phyloP scores from a whole-genome alignment of 768 basidiomycete species.

The Suillus plorans region DNA sequence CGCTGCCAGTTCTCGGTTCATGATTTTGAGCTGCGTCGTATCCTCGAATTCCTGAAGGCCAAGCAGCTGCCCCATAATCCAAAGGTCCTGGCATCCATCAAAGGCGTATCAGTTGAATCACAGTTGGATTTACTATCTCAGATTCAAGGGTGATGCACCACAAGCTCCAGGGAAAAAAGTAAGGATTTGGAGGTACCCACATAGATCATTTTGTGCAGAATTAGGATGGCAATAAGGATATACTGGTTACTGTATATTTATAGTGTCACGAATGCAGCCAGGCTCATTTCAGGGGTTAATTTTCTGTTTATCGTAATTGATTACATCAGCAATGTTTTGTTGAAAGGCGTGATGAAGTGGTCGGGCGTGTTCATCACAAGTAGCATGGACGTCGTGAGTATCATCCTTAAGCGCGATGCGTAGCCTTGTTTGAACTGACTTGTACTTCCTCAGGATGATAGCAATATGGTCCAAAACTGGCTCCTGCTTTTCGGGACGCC shows the following conservation, averaged over 20 bases:
- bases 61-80: no score
- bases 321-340: conserved; percentile 2
- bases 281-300: not conserved
- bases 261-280: not conserved
- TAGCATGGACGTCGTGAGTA: conserved; percentile 29
- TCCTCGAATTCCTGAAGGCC: no score
- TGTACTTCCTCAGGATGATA: conserved; percentile 16
- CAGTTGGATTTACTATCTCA: not conserved
- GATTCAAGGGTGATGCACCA: not conserved
- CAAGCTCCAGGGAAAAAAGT: not conserved
- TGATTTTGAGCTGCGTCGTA: no score
- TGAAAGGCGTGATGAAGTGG: not conserved
- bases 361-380: not conserved
- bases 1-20: no score
- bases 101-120: no score
- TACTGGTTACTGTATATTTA: not conserved
- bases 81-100: no score
- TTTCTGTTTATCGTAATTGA: not conserved
- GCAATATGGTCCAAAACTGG: conserved; percentile 21
- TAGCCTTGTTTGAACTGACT: not conserved
- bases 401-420: conserved; percentile 2
- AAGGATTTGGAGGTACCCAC: conserved; percentile 58
- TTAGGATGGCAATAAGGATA: not conserved
- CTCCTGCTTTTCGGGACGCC: conserved; percentile 49
- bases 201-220: not conserved